Evolutionary conservation across 2,329 filamentous ascomycete species (phyloP), one percentile per base, ranked within the genome.

Genomic region (Aspergillus fumigatiaffinis): DNA sequence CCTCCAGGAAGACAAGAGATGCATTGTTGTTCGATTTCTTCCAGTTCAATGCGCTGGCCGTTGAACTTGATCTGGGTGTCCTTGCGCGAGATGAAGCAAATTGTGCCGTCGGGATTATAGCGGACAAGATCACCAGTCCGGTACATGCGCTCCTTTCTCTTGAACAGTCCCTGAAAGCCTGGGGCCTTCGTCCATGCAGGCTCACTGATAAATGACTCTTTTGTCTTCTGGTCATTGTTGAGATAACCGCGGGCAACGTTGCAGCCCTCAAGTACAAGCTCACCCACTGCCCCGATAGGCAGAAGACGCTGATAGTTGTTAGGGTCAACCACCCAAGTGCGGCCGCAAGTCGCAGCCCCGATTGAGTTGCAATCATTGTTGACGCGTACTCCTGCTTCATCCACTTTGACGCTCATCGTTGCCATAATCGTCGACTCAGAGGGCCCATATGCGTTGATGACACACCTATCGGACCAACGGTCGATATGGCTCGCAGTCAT

Each of bases 211-310:
- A 77, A 77, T 0, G 65, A 66, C 4, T 68, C 63, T 25, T 64
- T 66, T 2, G 73, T 77, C 50, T 73, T 75, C 38, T 65, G 56
- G 25, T 63, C 64, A 41, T 74, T 68, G 17, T 71, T 71, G 38
- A 80, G 65, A 54, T 82, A 82, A 4, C 74, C 80, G 14, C 71
- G 71, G 1, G 72, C 77, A 12, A 82, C 69, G 21, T 74, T 76
- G 26, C 76, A 76, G 3, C 79, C 78, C 62, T 80, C 77, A 1
- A 82, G 57, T 0, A 80, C 63, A 52, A 82, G 59, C 60, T 82
- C 80, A 14, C 80, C 80, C 8, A 79, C 69, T 20, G 72, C 73
- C 7, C 80, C 80, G 3, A 80, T 64, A 0, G 79, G 74, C 1
- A 76, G 66, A 20, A 78, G 68, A 1, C 69, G 66, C 50, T 76